A percentile compares a stretch with the other conserved stretches of the same genome.
phyloP scores from a whole-genome alignment of 1,284 basidiomycete species.

The Cutaneotrichosporon mucoides region DNA sequence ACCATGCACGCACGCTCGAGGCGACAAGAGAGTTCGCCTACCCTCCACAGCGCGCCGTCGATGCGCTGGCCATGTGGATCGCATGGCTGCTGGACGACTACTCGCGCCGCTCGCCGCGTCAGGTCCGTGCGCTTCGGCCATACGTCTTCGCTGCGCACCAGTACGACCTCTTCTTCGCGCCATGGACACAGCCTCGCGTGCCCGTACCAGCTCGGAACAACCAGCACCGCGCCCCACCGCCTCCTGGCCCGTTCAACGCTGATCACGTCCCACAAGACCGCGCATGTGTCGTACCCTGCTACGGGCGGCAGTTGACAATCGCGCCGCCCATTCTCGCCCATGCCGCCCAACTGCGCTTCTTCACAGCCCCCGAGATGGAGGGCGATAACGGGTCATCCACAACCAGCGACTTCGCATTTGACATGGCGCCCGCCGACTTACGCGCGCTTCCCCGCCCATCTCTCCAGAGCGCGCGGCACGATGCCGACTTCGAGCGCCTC shows the following conservation, averaged over 20 bases:
- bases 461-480: constrained; percentile 14
- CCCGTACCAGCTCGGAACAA: constrained; percentile 23
- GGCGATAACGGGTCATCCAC: neutral
- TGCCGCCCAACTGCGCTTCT: constrained; percentile 49
- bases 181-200: constrained; percentile 52
- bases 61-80: constrained; percentile 52
- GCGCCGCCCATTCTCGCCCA: constrained; percentile 45
- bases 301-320: constrained; percentile 36
- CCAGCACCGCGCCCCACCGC: constrained; percentile 30
- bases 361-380: constrained; percentile 13
- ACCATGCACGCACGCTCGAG: constrained; percentile 7
- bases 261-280: constrained; percentile 21
- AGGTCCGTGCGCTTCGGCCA: constrained; percentile 26
- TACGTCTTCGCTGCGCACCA: constrained; percentile 53
- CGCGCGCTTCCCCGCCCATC: constrained; percentile 25
- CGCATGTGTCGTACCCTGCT: constrained; percentile 40
- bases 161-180: constrained; percentile 54
- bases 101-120: constrained; percentile 18
- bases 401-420: neutral
- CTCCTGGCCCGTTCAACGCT: constrained; percentile 21
- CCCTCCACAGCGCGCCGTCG: constrained; percentile 44
- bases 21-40: constrained; percentile 27
- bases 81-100: constrained; percentile 48
- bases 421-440: constrained; percentile 8
- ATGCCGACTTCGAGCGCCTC: constrained; percentile 40